phyloP scores from a whole-genome alignment of 805 yeast genomes.

The Cyberlindnera mycetangii region DNA sequence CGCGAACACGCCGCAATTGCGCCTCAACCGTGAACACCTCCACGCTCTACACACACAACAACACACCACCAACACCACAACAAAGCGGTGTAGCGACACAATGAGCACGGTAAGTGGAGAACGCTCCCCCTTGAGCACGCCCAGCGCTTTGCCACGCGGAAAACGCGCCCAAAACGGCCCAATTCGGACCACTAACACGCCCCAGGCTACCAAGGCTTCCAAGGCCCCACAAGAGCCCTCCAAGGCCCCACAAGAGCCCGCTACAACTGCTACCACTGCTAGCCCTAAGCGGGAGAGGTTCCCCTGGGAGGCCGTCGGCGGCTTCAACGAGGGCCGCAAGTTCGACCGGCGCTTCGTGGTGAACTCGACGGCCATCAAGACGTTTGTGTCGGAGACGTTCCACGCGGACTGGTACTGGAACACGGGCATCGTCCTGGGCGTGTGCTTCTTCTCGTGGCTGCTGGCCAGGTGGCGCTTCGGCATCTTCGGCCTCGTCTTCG shows the following conservation, averaged over 20 bases:
- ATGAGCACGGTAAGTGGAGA: slow-evolving; percentile 1
- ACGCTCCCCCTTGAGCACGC: too few relatives aligned
- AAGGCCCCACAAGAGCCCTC: not conserved
- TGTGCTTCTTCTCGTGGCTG: slow-evolving; percentile 70
- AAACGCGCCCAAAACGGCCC: too few relatives aligned
- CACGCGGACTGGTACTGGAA: slow-evolving; percentile 74
- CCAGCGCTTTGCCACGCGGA: not conserved
- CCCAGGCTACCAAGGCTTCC: too few relatives aligned
- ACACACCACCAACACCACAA: not conserved
- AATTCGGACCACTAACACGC: not conserved
- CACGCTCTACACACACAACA: not conserved
- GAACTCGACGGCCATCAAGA: slow-evolving; percentile 42
- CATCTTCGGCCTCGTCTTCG: slow-evolving; percentile 56
- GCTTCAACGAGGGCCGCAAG: slow-evolving; percentile 25
- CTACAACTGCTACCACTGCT: too few relatives aligned
- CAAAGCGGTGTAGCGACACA: not conserved
- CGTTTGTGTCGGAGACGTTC: slow-evolving; percentile 65
- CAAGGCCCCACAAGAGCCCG: not conserved
- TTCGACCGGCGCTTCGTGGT: slow-evolving; percentile 25
- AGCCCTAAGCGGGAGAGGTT: slow-evolving; percentile 19
- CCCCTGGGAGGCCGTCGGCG: slow-evolving; percentile 38
- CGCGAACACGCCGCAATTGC: too few relatives aligned
- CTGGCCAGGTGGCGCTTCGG: slow-evolving; percentile 64
- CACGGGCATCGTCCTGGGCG: slow-evolving; percentile 58
- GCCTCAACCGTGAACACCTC: too few relatives aligned